phyloP scores from a whole-genome alignment of 129 eudicot genomes.

The Apium graveolens region DNA sequence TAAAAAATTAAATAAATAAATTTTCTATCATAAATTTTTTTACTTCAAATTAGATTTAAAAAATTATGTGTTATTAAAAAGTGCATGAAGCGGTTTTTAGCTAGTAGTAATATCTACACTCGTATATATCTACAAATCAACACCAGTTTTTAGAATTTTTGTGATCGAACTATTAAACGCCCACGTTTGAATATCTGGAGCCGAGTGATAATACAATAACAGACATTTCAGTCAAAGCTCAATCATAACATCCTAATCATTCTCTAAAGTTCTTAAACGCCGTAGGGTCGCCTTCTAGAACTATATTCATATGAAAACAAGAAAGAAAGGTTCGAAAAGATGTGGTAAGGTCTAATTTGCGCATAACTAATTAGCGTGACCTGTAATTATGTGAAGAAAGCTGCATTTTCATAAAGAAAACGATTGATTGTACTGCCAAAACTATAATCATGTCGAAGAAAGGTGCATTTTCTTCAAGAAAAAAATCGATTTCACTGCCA shows the following conservation, averaged over 20 bases:
- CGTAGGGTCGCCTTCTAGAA: slow-evolving; percentile 6
- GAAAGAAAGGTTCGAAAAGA: background rate
- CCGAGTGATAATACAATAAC: background rate
- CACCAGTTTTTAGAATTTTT: background rate
- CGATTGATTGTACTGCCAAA: background rate
- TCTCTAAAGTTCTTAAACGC: background rate
- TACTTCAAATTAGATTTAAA: too few relatives aligned
- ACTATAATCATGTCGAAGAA: background rate
- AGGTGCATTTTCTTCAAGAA: background rate
- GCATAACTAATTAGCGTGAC: background rate
- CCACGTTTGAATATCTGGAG: background rate
- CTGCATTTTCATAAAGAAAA: background rate
- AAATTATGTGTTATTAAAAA: too few relatives aligned
- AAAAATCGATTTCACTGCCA: background rate
- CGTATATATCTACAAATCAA: too few relatives aligned
- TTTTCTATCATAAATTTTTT: too few relatives aligned
- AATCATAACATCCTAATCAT: slow-evolving; percentile 5
- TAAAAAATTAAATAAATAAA: too few relatives aligned
- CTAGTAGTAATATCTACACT: too few relatives aligned
- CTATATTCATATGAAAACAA: background rate
- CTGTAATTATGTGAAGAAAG: background rate
- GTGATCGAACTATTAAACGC: background rate
- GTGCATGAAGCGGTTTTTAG: too few relatives aligned
- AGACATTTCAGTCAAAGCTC: slow-evolving; percentile 7
- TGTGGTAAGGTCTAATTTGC: background rate